Base-by-base conservation (phyloP, 2,329 filamentous ascomycete genomes). In the Xylariaceae sp. region DNA sequence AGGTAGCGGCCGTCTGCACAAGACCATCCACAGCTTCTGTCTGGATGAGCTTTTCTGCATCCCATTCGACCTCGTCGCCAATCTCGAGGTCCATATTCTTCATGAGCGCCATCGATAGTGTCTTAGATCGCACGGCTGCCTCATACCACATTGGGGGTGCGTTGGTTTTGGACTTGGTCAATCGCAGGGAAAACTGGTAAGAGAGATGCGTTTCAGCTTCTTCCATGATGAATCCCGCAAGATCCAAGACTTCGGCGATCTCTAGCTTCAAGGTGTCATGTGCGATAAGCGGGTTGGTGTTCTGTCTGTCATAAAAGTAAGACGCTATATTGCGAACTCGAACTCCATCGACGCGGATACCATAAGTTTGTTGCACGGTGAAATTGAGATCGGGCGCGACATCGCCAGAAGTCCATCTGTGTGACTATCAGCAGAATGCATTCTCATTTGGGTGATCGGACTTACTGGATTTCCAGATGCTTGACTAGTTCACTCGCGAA, bases 241-340 rank as follows among this genome's bases (percentile, higher is more conserved):
- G 58, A 7, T 63, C 60, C 37, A 55, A 57, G 5, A 64, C 53
- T 41, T 64, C 57, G 16, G 44, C 50, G 23, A 64, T 52, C 33
- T 64, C 54, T 6, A 64, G 41, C 6, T 47, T 45, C 29, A 38
- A 52, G 3, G 42, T 45, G 22, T 49, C 29, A 23, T 27, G 33
- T 34, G 38, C 22, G 25, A 19, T 6, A 35, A 33, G 12, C 1
- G 20, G 7, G 21, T 25, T 42, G 22, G 1, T 19, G 2, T 4
- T 22, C 27, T 16, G 36, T 10, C 12, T 19, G 37, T 44, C 25
- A n/a, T 46, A 42, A 1, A 16, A 21, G 40, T 56, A 64, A 2
- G 47, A 50, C 1, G 56, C 59, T 19, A 46, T 44, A 25, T 62
- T 59, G n/a, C 56, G 52, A 32, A 32, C 27, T 4, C 27, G 27